Evolutionary conservation across 1,284 basidiomycete species (phyloP), one percentile per base, ranked within the genome.

Genomic region (Melampsora larici-populina): DNA sequence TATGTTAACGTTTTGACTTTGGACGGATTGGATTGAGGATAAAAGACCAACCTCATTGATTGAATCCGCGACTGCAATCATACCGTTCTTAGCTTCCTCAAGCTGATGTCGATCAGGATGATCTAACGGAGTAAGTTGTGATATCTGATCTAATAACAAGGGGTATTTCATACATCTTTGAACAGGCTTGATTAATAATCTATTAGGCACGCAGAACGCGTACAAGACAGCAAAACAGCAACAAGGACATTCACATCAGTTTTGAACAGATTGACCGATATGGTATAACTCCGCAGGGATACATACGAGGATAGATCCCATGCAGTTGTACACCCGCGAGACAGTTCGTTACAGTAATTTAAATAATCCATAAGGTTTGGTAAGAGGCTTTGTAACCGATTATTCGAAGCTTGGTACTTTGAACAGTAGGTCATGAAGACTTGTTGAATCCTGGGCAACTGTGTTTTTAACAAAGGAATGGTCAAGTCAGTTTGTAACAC

Each of bases 91-190:
- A 29, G 72, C 72, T 33, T 51, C 18, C 31, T 64, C 36, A 21
- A 75, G n/a, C 8, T 26, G 24, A n/a, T 15, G 46, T 26, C 46
- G 48, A 67, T 75, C 72, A 3, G 64, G 63, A 31, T 75, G 63
- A 21, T 75, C 49, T 1, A n/a, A 8, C 7, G 65, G 31, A 18
- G 72, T 75, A 67, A 51, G 67, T 26, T 75, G 55, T 33, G 67
- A 55, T 63, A 75, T 75, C 46, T 75, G 72, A 60, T 66, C 48
- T 43, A 75, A 49, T 49, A 75, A 40, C 17, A 75, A 29, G 13
- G 72, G 64, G 40, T 75, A 75, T 55, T 75, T 75, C 26, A 75
- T 26, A 46, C 72, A 75, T 58, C 72, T 51, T 51, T 75, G 72
- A 33, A 75, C 72, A 33, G 72, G 72, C 36, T 75, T 75, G 40